These are phyloP conservation scores for Paspalum notatum DNA, from an alignment of 176 grass and related monocot species.

Conservation along the genomic window DNA sequence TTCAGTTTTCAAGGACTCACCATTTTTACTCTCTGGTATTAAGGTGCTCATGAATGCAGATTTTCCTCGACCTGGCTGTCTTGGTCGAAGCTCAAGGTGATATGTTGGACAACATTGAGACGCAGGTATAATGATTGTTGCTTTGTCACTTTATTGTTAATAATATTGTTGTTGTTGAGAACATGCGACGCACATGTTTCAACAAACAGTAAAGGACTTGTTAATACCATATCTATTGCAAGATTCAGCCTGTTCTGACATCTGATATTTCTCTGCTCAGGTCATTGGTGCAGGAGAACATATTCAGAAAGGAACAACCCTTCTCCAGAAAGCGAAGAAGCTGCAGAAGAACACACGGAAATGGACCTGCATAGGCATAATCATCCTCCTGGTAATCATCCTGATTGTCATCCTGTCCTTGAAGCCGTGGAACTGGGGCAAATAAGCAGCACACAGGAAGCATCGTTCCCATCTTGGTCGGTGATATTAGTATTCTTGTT, in stretches of 20 bases:
- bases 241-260: conserved; percentile 29
- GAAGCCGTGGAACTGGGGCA: conserved; percentile 65
- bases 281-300: conserved; percentile 57
- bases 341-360: conserved; percentile 77
- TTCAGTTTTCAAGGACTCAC: background rate
- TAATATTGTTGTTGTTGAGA: background rate
- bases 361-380: conserved; percentile 69
- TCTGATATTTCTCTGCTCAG: conserved; percentile 51
- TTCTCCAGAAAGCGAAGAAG: conserved; percentile 60
- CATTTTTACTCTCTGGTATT: background rate
- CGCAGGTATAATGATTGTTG: conserved; percentile 46
- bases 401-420: conserved; percentile 51
- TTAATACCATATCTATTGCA: background rate
- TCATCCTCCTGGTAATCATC: conserved; percentile 63
- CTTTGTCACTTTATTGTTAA: conserved; percentile 1
- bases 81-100: conserved; percentile 80
- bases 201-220: background rate
- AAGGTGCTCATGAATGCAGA: conserved; percentile 37
- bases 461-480: background rate
- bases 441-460: conserved; percentile 13
- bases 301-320: conserved; percentile 50
- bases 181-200: background rate
- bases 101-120: conserved; percentile 72
- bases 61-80: conserved; percentile 82
- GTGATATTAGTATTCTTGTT: conserved; percentile 11